Base-by-base conservation (phyloP, 2,329 filamentous ascomycete genomes). In the Dactylellina drechsleri region DNA sequence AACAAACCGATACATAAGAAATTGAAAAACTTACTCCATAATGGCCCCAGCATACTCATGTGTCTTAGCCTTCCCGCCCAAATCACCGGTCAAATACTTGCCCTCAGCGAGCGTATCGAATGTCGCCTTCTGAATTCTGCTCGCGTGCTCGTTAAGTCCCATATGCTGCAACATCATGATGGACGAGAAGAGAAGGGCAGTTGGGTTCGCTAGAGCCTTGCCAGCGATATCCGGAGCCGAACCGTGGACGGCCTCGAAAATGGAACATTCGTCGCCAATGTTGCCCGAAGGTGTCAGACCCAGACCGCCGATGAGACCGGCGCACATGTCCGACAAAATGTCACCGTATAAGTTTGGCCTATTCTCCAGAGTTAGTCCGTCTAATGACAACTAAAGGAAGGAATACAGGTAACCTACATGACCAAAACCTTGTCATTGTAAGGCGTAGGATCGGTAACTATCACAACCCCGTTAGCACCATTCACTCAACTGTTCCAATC, bases 161-260 rank as follows among this genome's bases (percentile, higher is more conserved):
- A 99, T 98, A 86, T 99, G 95, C 84, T 95, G 90, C 87, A 99
- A 85, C 95, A 99, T 98, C 95, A 99, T 98, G 86, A 98, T 95
- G 83, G 92, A 96, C 84, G 89, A 92, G 81, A 98, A 91, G 78
- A 99, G 89, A 80, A 99, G 89, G 74, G 95, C 95, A 76, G 95
- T 98, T 77, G 95, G 95, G 88, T 99, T 99, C 81, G 95, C 95
- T 79, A 98, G 90, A 79, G 88, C 91, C 89, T 97, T 93, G 84
- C 94, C 94, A 78, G 92, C 93, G 83, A 98, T 98, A 84, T 98
- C 94, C 76, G 94, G 94, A 75, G 94, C 94, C 78, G 93, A 97
- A 80, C 94, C 94, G 87, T 99, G 95, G 81, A 99, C 95, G 81
- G 95, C 95, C 87, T 99, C 95, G 86, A 99, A 99, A 86, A 98